phyloP scores from a whole-genome alignment of 2,329 filamentous ascomycete species.

The Fusarium albidum region DNA sequence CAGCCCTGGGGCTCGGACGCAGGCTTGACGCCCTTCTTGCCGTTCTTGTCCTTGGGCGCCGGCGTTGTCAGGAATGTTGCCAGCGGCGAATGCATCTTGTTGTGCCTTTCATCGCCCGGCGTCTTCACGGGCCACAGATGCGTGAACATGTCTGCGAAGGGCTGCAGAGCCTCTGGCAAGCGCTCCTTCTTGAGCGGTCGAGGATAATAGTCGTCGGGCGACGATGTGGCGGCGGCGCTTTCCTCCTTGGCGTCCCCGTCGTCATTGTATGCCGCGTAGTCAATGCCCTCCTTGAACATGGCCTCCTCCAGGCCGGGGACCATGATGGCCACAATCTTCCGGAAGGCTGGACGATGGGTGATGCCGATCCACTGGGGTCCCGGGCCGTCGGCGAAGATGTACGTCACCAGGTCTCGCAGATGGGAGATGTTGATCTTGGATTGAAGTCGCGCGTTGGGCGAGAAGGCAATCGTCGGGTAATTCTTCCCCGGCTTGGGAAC shows the following conservation, averaged over 20 bases:
- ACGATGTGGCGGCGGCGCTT: slow-evolving; percentile 48
- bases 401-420: slow-evolving; percentile 70
- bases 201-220: slow-evolving; percentile 69
- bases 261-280: slow-evolving; percentile 58
- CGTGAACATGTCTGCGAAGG: slow-evolving; percentile 82
- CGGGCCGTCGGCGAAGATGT: slow-evolving; percentile 71
- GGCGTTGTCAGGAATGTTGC: slow-evolving; percentile 83
- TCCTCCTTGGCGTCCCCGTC: slow-evolving; percentile 44
- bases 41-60: slow-evolving; percentile 70
- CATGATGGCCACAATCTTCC: slow-evolving; percentile 89
- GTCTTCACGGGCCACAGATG: slow-evolving; percentile 90
- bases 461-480: slow-evolving; percentile 68
- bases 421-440: slow-evolving; percentile 69
- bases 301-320: slow-evolving; percentile 89
- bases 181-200: slow-evolving; percentile 58
- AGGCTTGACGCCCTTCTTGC: slow-evolving; percentile 65
- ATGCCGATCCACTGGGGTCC: slow-evolving; percentile 73
- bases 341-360: slow-evolving; percentile 68
- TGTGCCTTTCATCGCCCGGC: slow-evolving; percentile 83
- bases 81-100: slow-evolving; percentile 85
- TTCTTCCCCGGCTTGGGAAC: slow-evolving; percentile 62
- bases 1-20: slow-evolving; percentile 71
- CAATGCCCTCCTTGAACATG: slow-evolving; percentile 77
- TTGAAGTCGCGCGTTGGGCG: slow-evolving; percentile 64
- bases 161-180: slow-evolving; percentile 64